phyloP scores from a whole-genome alignment of 129 eudicot genomes.

The Tanacetum coccineum region DNA sequence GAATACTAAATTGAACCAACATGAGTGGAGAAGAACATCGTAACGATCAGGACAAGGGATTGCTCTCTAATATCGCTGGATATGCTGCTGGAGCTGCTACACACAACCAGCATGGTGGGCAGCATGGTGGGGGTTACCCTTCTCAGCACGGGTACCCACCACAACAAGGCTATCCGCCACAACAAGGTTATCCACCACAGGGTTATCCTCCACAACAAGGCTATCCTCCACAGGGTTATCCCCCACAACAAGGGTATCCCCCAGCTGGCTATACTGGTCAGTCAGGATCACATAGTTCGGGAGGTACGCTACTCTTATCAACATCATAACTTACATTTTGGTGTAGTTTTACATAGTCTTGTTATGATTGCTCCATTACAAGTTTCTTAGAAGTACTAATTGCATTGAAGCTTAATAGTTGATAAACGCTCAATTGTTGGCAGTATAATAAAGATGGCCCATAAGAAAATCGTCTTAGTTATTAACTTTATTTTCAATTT shows the following conservation, averaged over 20 bases:
- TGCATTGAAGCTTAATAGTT: neutral
- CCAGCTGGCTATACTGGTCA: conserved; percentile 29
- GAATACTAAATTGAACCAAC: conserved; percentile 23
- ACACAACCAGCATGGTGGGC: conserved; percentile 35
- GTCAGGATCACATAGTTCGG: conserved; percentile 27
- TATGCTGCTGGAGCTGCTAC: conserved; percentile 55
- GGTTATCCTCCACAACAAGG: conserved; percentile 30
- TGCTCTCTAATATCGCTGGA: conserved; percentile 50
- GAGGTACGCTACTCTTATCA: conserved; percentile 17
- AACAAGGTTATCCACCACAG: conserved; percentile 12
- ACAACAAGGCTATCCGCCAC: conserved; percentile 17
- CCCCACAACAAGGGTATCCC: conserved; percentile 29
- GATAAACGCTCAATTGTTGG: neutral
- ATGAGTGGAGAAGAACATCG: conserved; percentile 55
- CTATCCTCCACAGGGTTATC: conserved; percentile 12
- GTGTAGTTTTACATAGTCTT: neutral
- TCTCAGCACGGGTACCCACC: conserved; percentile 47
- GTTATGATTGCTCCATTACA: neutral
- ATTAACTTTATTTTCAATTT: neutral
- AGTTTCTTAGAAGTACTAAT: neutral
- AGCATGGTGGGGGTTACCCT: conserved; percentile 37
- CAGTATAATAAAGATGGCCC: neutral
- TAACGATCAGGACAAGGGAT: conserved; percentile 52
- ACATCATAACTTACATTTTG: neutral
- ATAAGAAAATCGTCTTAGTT: neutral